A percentile compares a stretch with the other conserved stretches of the same genome.
Conservation (phyloP, 495 filamentous ascomycete genomes). For the Recurvomyces mirabilis region DNA sequence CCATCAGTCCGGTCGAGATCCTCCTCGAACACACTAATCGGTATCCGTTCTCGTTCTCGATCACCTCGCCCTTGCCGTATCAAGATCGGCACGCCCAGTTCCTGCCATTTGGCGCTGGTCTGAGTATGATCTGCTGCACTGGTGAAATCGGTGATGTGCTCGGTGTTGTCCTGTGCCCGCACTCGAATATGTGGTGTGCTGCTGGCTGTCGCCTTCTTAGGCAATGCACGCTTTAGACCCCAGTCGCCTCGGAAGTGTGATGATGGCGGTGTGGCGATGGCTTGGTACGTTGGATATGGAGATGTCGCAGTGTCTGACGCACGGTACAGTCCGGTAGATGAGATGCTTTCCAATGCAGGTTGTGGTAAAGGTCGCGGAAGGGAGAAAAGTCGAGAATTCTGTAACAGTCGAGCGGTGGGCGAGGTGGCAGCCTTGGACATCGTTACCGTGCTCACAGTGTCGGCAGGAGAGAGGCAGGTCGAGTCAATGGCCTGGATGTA, state of each 20-base stretch:
- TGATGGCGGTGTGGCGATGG: conserved; percentile 66
- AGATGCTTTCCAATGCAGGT: conserved; percentile 32
- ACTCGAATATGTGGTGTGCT: conserved; percentile 61
- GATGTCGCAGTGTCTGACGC: conserved; percentile 51
- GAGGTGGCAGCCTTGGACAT: conserved; percentile 38
- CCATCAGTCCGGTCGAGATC: conserved; percentile 37
- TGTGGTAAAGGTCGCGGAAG: conserved; percentile 45
- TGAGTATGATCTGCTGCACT: conserved; percentile 72
- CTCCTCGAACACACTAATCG: conserved; percentile 47
- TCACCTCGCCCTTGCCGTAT: conserved; percentile 25
- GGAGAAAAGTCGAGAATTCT: conserved; percentile 55
- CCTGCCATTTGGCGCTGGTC: conserved; percentile 78
- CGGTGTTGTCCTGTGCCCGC: conserved; percentile 65
- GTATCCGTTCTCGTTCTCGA: background rate
- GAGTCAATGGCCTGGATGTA: conserved; percentile 1
- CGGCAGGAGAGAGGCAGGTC: background rate
- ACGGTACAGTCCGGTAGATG: conserved; percentile 32
- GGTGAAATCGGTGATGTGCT: conserved; percentile 85
- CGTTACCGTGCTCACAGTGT: too few species aligned
- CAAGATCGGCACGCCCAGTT: conserved; percentile 56
- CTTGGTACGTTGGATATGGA: conserved; percentile 68
- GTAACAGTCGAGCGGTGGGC: conserved; percentile 53
- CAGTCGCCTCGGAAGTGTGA: conserved; percentile 79
- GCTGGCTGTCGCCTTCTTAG: conserved; percentile 59
- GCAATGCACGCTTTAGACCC: conserved; percentile 83